Percentiles rank a stretch among this genome's conserved stretches.
Evolutionary conservation across 108 stramenopile species (phyloP).

Genomic region (Hondaea fermentalgiana): DNA sequence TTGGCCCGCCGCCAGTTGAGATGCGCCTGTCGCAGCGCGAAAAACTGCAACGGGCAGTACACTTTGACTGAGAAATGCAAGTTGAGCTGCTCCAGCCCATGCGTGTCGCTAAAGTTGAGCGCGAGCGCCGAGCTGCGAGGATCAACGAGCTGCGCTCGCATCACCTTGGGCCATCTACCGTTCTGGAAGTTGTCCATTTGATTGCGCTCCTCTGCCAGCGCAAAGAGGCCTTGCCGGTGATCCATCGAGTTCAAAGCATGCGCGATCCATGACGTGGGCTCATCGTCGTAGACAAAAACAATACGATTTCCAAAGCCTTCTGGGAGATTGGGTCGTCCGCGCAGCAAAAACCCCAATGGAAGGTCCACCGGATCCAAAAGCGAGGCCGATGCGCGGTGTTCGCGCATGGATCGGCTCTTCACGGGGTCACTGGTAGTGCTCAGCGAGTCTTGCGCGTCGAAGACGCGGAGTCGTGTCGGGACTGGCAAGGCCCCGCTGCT

Average conservation of each 20-base stretch:
- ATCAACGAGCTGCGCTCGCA: background rate
- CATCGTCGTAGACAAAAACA: background rate
- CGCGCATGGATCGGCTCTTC: no score
- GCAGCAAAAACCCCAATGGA: background rate
- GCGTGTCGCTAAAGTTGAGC: background rate
- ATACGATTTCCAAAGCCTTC: background rate
- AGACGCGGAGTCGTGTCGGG: background rate
- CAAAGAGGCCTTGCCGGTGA: background rate
- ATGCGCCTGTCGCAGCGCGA: background rate
- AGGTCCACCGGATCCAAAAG: background rate
- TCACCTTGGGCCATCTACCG: background rate
- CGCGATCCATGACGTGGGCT: slow-evolving; percentile 11
- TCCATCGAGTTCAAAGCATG: background rate
- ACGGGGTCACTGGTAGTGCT: no score
- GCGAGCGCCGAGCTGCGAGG: background rate
- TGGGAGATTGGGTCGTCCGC: background rate
- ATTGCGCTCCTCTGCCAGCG: background rate
- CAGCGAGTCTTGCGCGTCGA: no score
- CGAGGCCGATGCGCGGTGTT: background rate
- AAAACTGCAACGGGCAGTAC: background rate
- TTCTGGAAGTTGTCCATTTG: background rate
- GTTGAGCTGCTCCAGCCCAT: background rate
- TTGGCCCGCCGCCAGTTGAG: background rate
- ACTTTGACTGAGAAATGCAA: slow-evolving; percentile 1
- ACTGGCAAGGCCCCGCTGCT: background rate